A percentile compares a stretch with the other conserved stretches of the same genome.
phyloP scores from a whole-genome alignment of 148 eudicot species.

The Heliosperma pusillum region DNA sequence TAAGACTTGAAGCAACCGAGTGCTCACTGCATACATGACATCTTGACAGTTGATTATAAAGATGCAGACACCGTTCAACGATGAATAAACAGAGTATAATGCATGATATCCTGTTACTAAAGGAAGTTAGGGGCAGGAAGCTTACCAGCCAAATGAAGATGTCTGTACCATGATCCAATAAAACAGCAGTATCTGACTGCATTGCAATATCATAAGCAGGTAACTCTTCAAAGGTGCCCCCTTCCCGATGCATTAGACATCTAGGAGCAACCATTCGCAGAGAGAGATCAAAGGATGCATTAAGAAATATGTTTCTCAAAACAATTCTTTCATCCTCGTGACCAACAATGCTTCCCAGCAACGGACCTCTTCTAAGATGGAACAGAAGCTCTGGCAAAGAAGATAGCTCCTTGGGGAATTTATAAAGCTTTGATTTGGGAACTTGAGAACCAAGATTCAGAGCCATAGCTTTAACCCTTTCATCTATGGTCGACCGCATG shows the following conservation, averaged over 20 bases:
- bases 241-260: constrained; percentile 95
- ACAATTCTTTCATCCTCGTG: constrained; percentile 98
- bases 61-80: not conserved
- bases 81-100: not conserved
- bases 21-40: constrained; percentile 1
- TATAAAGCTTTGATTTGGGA: constrained; percentile 82
- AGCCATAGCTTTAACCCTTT: constrained; percentile 87
- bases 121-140: not conserved
- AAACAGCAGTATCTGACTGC: constrained; percentile 99
- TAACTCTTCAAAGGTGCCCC: constrained; percentile 96
- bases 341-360: constrained; percentile 80
- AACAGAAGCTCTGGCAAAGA: constrained; percentile 80
- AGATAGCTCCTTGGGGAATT: constrained; percentile 83
- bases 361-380: constrained; percentile 92
- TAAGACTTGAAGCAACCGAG: constrained; percentile 1
- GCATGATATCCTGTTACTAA: not conserved
- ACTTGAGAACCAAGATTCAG: constrained; percentile 72
- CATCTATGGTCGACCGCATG: constrained; percentile 72
- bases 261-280: constrained; percentile 93
- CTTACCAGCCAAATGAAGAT: constrained; percentile 99
- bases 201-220: constrained; percentile 96
- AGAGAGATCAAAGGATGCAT: constrained; percentile 95
- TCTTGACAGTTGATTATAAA: constrained; percentile 5
- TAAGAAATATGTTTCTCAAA: constrained; percentile 71
- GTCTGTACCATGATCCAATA: constrained; percentile 98